Evolutionary conservation across 192 early-diverging fungal genomes (phyloP).

Genomic region (Borealophlyctis nickersoniae): DNA sequence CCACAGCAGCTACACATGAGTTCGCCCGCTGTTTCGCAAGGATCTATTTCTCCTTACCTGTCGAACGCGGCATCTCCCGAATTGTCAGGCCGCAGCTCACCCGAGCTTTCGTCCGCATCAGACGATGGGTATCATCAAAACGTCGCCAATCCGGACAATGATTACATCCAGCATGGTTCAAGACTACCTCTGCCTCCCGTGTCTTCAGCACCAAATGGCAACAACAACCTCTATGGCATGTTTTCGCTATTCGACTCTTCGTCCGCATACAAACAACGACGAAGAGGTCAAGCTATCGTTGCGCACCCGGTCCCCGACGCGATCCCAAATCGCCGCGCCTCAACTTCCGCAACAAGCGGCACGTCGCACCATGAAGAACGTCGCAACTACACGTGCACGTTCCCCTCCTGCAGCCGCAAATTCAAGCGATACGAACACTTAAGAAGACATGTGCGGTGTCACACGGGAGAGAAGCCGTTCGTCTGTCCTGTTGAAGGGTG

Average conservation of each 20-base stretch:
- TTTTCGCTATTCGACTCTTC: slow-evolving; percentile 67
- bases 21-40: slow-evolving; percentile 2
- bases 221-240: slow-evolving; percentile 35
- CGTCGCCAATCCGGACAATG: slow-evolving; percentile 18
- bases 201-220: slow-evolving; percentile 24
- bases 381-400: slow-evolving; percentile 32
- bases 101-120: slow-evolving; percentile 4
- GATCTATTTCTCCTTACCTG: slow-evolving; percentile 1
- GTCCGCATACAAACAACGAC: slow-evolving; percentile 70
- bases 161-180: background rate
- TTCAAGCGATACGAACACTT: slow-evolving; percentile 81
- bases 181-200: slow-evolving; percentile 13
- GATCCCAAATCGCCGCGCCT: background rate
- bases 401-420: slow-evolving; percentile 28
- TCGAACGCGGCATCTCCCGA: slow-evolving; percentile 25
- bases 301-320: background rate
- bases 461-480: slow-evolving; percentile 66
- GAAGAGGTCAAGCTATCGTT: slow-evolving; percentile 36
- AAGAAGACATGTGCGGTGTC: slow-evolving; percentile 67
- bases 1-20: no score
- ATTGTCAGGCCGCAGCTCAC: slow-evolving; percentile 17
- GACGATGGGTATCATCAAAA: slow-evolving; percentile 8
- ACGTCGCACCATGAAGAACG: slow-evolving; percentile 12
- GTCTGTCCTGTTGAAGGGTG: slow-evolving; percentile 52
- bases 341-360: background rate